Evolutionary conservation across 192 early-diverging fungal genomes (phyloP).

Genomic region (Coemansia sp.): DNA sequence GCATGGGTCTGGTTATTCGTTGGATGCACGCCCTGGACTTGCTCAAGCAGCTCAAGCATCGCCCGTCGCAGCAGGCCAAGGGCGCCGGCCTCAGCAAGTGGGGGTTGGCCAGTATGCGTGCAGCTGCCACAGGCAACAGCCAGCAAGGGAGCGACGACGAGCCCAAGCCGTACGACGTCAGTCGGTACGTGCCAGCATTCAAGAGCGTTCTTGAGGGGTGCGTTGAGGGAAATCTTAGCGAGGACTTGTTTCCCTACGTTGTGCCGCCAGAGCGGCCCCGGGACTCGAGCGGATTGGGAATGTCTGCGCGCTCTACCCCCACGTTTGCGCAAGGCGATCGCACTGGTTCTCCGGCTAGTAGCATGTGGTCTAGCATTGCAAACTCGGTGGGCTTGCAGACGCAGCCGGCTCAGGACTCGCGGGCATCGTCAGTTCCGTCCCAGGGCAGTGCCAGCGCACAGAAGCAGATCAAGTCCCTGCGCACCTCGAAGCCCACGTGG

Average conservation of each 20-base stretch:
- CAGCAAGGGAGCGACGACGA: constrained; percentile 23
- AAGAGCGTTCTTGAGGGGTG: constrained; percentile 51
- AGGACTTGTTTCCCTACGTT: constrained; percentile 56
- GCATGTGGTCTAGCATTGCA: constrained; percentile 55
- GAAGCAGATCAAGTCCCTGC: constrained; percentile 51
- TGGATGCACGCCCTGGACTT: constrained; percentile 56
- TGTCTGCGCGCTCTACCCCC: constrained; percentile 25
- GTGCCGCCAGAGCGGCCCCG: constrained; percentile 52
- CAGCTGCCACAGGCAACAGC: constrained; percentile 8
- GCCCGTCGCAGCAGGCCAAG: constrained; percentile 38
- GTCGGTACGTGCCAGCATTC: constrained; percentile 48
- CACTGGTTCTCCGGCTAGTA: constrained; percentile 37
- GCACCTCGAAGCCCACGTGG: constrained; percentile 52
- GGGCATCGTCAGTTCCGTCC: constrained; percentile 24
- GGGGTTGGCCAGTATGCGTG: constrained; percentile 41
- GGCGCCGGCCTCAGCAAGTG: constrained; percentile 38
- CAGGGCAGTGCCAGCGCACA: constrained; percentile 22
- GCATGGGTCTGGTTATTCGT: constrained; percentile 55
- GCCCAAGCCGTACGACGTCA: constrained; percentile 44
- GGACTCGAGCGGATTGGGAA: constrained; percentile 21
- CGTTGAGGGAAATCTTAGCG: constrained; percentile 49
- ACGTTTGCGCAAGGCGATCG: constrained; percentile 27
- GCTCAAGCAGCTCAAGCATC: constrained; percentile 45
- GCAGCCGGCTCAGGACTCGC: constrained; percentile 15
- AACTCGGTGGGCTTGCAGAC: constrained; percentile 43